Evolutionary conservation across 2,329 filamentous ascomycete species (phyloP).

Genomic region (Apiospora saccharicola): DNA sequence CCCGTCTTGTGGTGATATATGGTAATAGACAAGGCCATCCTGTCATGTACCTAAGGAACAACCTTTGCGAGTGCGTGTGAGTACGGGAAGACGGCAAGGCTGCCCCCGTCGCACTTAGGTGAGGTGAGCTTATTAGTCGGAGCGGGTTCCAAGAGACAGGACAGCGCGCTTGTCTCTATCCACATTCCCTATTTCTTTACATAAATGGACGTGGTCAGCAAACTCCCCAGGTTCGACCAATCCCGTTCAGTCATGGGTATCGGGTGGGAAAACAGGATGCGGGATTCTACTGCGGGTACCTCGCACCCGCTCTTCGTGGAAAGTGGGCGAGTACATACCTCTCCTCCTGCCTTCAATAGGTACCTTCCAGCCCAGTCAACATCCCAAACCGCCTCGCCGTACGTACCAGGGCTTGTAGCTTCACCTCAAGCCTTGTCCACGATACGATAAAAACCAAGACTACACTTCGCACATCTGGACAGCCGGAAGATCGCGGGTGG

Average conservation of each 20-base stretch:
- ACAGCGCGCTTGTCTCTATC: background rate
- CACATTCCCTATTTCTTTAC: constrained; percentile 2
- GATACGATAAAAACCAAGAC: background rate
- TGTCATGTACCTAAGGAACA: too few species aligned
- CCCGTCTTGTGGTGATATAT: background rate
- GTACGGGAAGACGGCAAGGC: constrained; percentile 10
- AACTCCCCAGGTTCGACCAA: background rate
- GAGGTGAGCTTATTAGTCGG: background rate
- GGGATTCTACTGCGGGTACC: constrained; percentile 14
- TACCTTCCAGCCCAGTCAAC: too few species aligned
- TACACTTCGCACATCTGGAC: background rate
- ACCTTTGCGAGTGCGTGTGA: background rate
- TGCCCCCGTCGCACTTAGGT: background rate
- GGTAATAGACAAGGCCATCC: background rate
- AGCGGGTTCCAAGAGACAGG: constrained; percentile 3
- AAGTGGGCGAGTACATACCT: background rate
- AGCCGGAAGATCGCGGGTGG: background rate
- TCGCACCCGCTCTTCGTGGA: background rate
- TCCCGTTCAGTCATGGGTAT: background rate
- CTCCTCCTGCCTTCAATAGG: background rate
- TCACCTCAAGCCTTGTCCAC: background rate
- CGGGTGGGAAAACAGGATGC: constrained; percentile 3
- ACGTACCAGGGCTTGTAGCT: background rate
- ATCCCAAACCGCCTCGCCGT: too few species aligned
- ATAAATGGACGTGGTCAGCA: constrained; percentile 13